Conservation (phyloP, 257 asterid species). For the Ajuga chamaepitys region DNA sequence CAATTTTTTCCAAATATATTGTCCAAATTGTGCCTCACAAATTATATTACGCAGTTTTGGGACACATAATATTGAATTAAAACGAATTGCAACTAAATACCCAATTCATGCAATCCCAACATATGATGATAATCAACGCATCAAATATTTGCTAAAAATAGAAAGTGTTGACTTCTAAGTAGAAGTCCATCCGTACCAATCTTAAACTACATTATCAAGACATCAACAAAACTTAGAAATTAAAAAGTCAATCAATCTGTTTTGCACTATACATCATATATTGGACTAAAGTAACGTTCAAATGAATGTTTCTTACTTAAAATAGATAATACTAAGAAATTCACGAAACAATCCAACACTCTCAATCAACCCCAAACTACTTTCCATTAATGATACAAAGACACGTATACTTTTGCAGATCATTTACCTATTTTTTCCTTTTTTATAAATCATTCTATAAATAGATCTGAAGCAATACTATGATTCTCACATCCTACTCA, state of each 20-base stretch:
- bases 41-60: no score
- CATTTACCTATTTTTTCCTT: not conserved
- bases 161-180: slow-evolving; percentile 2
- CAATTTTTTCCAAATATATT: no score
- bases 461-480: not conserved
- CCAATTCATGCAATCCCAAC: not conserved
- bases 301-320: not conserved
- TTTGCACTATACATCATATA: not conserved
- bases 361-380: slow-evolving; percentile 35
- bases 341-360: slow-evolving; percentile 6
- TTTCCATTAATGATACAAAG: slow-evolving; percentile 1
- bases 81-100: no score
- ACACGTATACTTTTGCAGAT: not conserved
- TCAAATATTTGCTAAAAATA: slow-evolving; percentile 9
- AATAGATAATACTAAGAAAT: not conserved
- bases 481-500: not conserved
- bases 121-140: not conserved
- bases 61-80: no score
- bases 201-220: not conserved
- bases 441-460: slow-evolving; percentile 9
- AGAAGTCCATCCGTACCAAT: not conserved
- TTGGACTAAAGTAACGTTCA: not conserved
- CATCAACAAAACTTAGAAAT: not conserved
- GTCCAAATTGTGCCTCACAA: no score
- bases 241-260: not conserved